Evolutionary conservation across 169 alveolate genomes (phyloP), one percentile per base, ranked within the genome.

Genomic region (Plasmodium sp.): DNA sequence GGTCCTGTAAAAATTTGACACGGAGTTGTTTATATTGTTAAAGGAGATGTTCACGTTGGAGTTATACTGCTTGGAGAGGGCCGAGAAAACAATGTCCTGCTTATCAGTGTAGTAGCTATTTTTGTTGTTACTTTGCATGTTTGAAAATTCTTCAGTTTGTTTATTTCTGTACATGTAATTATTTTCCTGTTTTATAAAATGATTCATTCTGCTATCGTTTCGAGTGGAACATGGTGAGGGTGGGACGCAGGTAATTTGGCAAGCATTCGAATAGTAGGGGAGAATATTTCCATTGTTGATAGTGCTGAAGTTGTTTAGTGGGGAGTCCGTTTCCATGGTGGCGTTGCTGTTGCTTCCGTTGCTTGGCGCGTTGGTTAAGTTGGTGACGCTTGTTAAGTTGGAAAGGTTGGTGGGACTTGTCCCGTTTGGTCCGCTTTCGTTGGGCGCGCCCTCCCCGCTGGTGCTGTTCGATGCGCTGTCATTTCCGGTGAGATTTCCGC

Each of bases 1-100:
- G 39, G 81, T 34, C 43, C 75, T 84, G 33, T 75, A 84, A 74
- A 84, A 73, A 84, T 84, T 84, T 2, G 93, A 84, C 16, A 84
- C 84, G n/a, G 93, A 73, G 22, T 84, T 74, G 41, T 84, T 84
- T 2, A 84, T 84, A 51, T 84, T 84, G n/a, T 83, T 14, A 84
- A 84, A 84, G 18, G 93, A 84, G 2, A 84, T 84, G 41, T 83
- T 83, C 2, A 83, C 83, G 56, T 84, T 84, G 2, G 93, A 73
- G 62, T 56, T 62, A 54, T 84, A 84, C 43, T 84, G 83, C 58
- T 84, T 84, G 22, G 93, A 84, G 51, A 84, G 58, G 0, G 93
- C 14, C 9, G 93, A 84, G 62, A 84, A 84, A 3, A 84, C 58
- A 54, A 36, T 36, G n/a, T 84, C 84, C 27, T 72, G 83, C 27